Percentiles rank a stretch among this genome's conserved stretches.
Conservation (phyloP, 2,329 filamentous ascomycete genomes). For the Cyclaneusma minus region DNA sequence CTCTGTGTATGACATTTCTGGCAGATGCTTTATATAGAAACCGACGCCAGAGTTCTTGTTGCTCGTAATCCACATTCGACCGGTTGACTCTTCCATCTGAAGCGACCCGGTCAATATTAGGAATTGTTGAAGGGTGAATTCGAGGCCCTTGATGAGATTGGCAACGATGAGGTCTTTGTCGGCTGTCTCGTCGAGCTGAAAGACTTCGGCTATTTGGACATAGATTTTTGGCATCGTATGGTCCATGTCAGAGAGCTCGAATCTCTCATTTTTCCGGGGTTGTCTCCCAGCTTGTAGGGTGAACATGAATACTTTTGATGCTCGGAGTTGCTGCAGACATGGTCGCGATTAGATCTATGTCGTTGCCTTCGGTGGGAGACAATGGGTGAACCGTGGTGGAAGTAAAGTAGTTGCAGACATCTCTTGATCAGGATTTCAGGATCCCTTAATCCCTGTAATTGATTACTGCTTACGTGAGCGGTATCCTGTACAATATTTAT, state of each 20-base stretch:
- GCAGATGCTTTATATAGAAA: constrained; percentile 7
- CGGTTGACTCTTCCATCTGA: constrained; percentile 6
- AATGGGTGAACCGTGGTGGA: too few species aligned
- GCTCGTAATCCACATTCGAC: constrained; percentile 9
- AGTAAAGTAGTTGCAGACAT: too few species aligned
- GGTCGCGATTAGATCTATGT: too few species aligned
- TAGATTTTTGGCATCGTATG: constrained; percentile 15
- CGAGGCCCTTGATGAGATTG: constrained; percentile 9
- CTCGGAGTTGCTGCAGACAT: too few species aligned
- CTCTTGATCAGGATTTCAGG: too few species aligned
- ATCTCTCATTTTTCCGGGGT: constrained; percentile 4
- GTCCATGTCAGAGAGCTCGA: constrained; percentile 16
- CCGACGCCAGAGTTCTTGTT: constrained; percentile 6
- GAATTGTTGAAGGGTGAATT: constrained; percentile 8
- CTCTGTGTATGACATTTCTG: constrained; percentile 6
- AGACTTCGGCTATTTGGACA: constrained; percentile 9
- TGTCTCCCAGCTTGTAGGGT: constrained; percentile 1
- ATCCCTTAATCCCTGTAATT: too few species aligned
- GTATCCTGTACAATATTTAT: too few species aligned
- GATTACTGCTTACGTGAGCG: too few species aligned
- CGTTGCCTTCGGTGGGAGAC: too few species aligned
- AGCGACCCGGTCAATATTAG: constrained; percentile 8
- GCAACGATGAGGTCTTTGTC: constrained; percentile 6
- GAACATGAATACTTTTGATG: constrained; percentile 1
- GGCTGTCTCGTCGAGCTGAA: constrained; percentile 4